Base-by-base conservation (phyloP, 1,284 basidiomycete genomes). In the Meira miltonrushii region DNA sequence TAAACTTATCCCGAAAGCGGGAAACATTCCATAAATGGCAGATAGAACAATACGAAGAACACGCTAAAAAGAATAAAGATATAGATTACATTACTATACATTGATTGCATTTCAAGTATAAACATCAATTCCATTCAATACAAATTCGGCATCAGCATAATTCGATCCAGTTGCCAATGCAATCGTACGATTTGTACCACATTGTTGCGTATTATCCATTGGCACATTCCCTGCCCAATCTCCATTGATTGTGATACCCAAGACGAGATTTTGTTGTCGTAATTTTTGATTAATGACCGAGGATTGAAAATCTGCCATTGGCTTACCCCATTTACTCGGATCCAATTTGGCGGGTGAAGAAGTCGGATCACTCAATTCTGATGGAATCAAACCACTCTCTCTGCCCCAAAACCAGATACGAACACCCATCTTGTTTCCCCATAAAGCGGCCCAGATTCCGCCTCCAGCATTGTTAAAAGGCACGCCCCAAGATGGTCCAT, bases 151-250 rank as follows among this genome's bases (percentile, higher is more conserved):
- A 43, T 40, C 38, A 19, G 10, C n/a, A 4, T 40, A 11, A 21
- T 40, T 44, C 17, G 17, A 17, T 17, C 43, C 43, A 25, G 23
- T 44, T 25, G 17, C 17, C 8, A 44, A 25, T 25, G 43, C 43
- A 4, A 17, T 44, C 3, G 17, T 17, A 25, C 17, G 43, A 25
- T 25, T 44, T 8, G 17, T 44, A 4, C 43, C 43, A 25, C 43
- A 44, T 17, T 44, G 3, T 17, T 44, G 17, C 8, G 28, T 33
- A 25, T 25, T 25, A 44, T 44, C 43, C 43, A 44, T 44, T 17
- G 43, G 43, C 17, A 44, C 43, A 25, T 44, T 44, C 2, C 43
- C 43, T 17, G 43, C 43, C 43, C 43, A 44, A 44, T 44, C 43
- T 17, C 43, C 43, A 44, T 25, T 25, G 23, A 44, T 44, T 25